Conservation (phyloP, 2,329 filamentous ascomycete species). For the Botrytis pseudocinerea region DNA sequence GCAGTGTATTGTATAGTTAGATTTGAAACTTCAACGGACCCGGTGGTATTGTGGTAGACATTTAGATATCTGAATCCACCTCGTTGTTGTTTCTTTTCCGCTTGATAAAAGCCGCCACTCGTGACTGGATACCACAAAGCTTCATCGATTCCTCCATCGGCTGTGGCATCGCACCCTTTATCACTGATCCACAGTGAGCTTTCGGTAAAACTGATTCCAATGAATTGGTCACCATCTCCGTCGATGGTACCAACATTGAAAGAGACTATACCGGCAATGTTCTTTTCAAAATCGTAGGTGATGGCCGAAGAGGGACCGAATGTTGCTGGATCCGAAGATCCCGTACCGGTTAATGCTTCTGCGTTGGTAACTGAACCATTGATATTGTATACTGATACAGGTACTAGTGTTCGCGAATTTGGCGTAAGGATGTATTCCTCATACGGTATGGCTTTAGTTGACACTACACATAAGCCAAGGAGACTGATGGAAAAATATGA, state of each 20-base stretch:
- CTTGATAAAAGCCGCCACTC: slow-evolving; percentile 45
- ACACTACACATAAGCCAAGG: neutral
- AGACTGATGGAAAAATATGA: neutral
- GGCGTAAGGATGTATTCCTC: slow-evolving; percentile 43
- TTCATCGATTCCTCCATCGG: slow-evolving; percentile 49
- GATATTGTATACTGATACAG: slow-evolving; percentile 36
- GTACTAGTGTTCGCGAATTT: slow-evolving; percentile 35
- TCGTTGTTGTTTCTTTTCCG: slow-evolving; percentile 46
- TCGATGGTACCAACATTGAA: slow-evolving; percentile 39
- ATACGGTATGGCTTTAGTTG: slow-evolving; percentile 35
- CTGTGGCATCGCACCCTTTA: slow-evolving; percentile 48
- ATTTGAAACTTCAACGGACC: slow-evolving; percentile 37
- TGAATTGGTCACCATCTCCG: slow-evolving; percentile 34
- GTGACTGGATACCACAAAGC: slow-evolving; percentile 49
- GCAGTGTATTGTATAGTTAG: slow-evolving; percentile 42
- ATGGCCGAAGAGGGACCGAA: slow-evolving; percentile 41
- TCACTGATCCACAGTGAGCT: slow-evolving; percentile 50
- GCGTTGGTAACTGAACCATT: slow-evolving; percentile 40
- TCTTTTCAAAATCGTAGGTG: slow-evolving; percentile 45
- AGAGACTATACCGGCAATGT: slow-evolving; percentile 44
- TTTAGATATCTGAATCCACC: slow-evolving; percentile 57
- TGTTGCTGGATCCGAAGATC: slow-evolving; percentile 23
- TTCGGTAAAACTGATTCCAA: slow-evolving; percentile 46
- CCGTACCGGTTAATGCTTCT: slow-evolving; percentile 23
- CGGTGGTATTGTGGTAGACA: slow-evolving; percentile 42